Evolutionary conservation across 305 asterid species (phyloP).

Genomic region (Fraxinus nigra): DNA sequence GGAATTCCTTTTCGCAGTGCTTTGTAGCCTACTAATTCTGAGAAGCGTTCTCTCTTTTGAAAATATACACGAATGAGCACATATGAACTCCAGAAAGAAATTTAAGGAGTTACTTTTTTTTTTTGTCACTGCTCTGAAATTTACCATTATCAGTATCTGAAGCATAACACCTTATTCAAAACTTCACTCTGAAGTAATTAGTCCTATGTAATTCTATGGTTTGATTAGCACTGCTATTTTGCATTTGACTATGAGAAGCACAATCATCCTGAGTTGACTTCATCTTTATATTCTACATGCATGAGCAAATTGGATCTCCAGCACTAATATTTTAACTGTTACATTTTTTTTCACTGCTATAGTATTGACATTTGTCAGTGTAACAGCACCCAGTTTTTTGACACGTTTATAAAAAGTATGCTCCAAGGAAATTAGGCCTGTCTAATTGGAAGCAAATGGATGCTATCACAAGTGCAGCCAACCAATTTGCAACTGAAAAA

Average conservation of each 20-base stretch:
- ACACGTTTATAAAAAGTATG: background rate
- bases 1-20: background rate
- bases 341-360: background rate
- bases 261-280: background rate
- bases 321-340: background rate
- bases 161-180: background rate
- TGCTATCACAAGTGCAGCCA: background rate
- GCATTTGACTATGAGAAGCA: background rate
- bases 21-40: background rate
- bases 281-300: background rate
- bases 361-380: background rate
- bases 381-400: background rate
- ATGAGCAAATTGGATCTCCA: background rate
- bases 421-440: background rate
- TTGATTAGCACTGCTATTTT: background rate
- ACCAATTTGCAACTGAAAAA: background rate
- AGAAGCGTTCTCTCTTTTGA: background rate
- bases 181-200: background rate
- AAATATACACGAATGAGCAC: background rate
- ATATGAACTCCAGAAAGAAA: background rate
- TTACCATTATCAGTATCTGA: background rate
- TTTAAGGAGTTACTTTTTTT: background rate
- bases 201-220: background rate
- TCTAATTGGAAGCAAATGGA: background rate
- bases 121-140: background rate